Conservation (phyloP, 2,329 filamentous ascomycete species). For the Dothidotthia symphoricarpi region DNA sequence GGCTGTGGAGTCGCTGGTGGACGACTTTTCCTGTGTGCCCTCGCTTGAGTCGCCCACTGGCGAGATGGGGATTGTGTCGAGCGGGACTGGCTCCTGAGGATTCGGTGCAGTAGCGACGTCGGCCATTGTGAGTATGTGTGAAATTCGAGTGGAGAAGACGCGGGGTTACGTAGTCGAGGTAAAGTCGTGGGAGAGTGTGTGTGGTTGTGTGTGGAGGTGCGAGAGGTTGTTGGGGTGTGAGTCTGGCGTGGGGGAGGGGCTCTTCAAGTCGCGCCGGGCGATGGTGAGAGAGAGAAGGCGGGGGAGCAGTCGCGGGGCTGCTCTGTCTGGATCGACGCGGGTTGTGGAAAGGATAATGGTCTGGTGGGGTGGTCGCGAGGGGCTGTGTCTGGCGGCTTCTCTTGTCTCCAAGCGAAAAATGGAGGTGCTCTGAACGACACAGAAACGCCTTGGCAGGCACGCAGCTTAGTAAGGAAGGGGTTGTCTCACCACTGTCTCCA, state of each 20-base stretch:
- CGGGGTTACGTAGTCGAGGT: conserved; percentile 5
- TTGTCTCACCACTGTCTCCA: conserved; percentile 15
- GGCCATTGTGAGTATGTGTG: conserved; percentile 29
- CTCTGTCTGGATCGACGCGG: conserved; percentile 11
- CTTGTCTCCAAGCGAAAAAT: conserved; percentile 25
- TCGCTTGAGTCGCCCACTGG: conserved; percentile 47
- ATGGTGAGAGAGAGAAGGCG: conserved; percentile 16
- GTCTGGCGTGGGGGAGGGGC: conserved; percentile 15
- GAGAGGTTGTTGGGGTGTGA: conserved; percentile 16
- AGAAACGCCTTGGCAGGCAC: conserved; percentile 8
- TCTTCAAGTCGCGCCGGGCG: conserved; percentile 39
- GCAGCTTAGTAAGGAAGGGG: no score
- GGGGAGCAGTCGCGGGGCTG: conserved; percentile 22
- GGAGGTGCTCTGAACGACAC: conserved; percentile 10
- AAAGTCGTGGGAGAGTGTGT: conserved; percentile 6
- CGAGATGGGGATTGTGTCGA: conserved; percentile 58
- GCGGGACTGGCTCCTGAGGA: conserved; percentile 51
- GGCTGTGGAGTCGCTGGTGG: conserved; percentile 42
- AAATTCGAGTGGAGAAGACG: not conserved
- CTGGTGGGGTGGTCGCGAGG: conserved; percentile 14
- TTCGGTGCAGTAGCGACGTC: conserved; percentile 41
- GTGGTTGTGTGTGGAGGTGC: conserved; percentile 13
- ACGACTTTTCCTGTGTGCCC: conserved; percentile 41
- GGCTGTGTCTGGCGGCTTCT: conserved; percentile 14
- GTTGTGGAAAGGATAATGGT: conserved; percentile 13